Evolutionary conservation across 768 basidiomycete genomes (phyloP), one percentile per base, ranked within the genome.

Genomic region (Rossbeevera mucosa): DNA sequence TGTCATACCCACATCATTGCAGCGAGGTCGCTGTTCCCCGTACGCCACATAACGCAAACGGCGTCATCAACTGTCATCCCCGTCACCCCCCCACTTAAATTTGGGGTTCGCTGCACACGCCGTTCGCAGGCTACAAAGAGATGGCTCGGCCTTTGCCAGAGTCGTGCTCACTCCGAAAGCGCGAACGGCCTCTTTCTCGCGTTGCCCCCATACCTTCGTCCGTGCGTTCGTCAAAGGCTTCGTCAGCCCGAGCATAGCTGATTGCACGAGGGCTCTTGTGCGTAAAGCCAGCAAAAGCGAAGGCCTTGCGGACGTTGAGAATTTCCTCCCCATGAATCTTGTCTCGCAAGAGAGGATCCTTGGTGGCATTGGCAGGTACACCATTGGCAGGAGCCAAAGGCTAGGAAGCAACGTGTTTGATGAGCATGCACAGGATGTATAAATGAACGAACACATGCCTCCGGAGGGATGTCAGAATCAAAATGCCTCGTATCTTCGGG

Each of bases 401-500:
- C 87, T 95, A 74, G 60, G 62, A 60, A 28, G 57, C 58, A 60
- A 58, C 57, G 58, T 65, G 64, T 64, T 65, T 63, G 62, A 68
- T 55, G 53, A 63, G 61, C 62, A 40, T 59, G 53, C 56, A 57
- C 50, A 57, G 46, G 57, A 55, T 52, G 52, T 36, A 51, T 31
- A 57, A 56, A 55, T 65, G 65, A 68, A 62, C 71, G 47, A 53
- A 59, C 12, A 50, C 75, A 64, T 72, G 92, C 93, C 83, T 94
- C 91, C 31, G 88, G 74, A 20, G 91, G 91, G 62, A 96, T 97
- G 69, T 95, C 92, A 48, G 87, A 83, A 69, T 98, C 94, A 58
- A 99, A 97, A 70, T 99, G 94, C 55, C 83, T 79, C 14, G 95
- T 97, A 68, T 98, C 94, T 62, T 87, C 90, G 24, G 89, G 86